These are phyloP conservation scores for Rhizophlyctis rosea DNA, from an alignment of 192 early-diverging fungal genomes.

Conservation along the genomic window DNA sequence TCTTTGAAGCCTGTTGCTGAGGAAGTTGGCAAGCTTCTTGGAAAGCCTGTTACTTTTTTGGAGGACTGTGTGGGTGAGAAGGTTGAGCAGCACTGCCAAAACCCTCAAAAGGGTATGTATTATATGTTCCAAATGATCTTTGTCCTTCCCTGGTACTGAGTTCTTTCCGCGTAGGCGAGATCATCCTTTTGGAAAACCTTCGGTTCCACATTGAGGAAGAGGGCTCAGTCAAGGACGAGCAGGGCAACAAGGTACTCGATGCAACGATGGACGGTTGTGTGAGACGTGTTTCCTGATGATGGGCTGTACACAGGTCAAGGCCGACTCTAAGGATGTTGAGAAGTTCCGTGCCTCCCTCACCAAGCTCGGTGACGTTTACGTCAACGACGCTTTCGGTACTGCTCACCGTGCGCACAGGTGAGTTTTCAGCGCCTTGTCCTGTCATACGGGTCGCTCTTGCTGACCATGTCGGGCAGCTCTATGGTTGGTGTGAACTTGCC, in stretches of 20 bases:
- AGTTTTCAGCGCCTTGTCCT: background rate
- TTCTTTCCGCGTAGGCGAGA: slow-evolving; percentile 51
- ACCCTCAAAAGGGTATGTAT: slow-evolving; percentile 47
- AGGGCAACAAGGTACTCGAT: slow-evolving; percentile 70
- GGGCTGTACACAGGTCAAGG: slow-evolving; percentile 64
- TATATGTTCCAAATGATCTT: background rate
- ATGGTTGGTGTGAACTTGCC: slow-evolving; percentile 96
- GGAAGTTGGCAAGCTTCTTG: slow-evolving; percentile 75
- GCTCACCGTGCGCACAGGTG: slow-evolving; percentile 94
- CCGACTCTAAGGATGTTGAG: slow-evolving; percentile 70
- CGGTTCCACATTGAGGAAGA: slow-evolving; percentile 99
- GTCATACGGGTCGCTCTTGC: background rate
- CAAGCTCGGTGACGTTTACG: slow-evolving; percentile 91
- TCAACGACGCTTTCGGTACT: slow-evolving; percentile 99
- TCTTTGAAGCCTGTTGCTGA: slow-evolving; percentile 87
- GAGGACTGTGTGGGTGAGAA: slow-evolving; percentile 89
- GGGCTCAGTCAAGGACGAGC: slow-evolving; percentile 85
- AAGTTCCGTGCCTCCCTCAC: slow-evolving; percentile 90
- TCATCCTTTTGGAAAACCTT: slow-evolving; percentile 96
- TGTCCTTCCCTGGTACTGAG: background rate
- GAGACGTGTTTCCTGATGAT: background rate
- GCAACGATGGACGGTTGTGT: background rate
- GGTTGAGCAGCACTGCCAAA: slow-evolving; percentile 74
- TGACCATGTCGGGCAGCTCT: slow-evolving; percentile 39
- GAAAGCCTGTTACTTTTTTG: slow-evolving; percentile 85